Percentiles rank a stretch among this genome's conserved stretches.
Conservation (phyloP, 1,284 basidiomycete species). For the Tremellales sp. region DNA sequence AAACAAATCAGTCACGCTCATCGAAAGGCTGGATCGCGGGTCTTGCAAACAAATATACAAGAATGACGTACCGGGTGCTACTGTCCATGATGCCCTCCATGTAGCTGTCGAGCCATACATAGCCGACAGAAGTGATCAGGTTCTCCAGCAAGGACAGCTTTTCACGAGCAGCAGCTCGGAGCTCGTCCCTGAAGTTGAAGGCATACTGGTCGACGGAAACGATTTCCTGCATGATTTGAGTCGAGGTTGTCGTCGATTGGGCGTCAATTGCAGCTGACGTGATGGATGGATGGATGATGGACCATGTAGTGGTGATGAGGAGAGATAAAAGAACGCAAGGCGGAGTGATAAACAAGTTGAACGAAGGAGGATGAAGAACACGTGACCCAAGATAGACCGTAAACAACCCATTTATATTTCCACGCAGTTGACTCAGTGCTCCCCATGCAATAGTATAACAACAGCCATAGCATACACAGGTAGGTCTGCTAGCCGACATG, state of each 20-base stretch:
- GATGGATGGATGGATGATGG: too few species aligned
- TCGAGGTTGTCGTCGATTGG: neutral
- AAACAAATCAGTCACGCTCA: neutral
- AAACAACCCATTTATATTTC: too few species aligned
- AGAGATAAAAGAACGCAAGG: too few species aligned
- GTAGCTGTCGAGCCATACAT: constrained; percentile 46
- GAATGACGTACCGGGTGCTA: constrained; percentile 12
- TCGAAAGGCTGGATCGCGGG: neutral
- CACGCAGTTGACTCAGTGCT: too few species aligned
- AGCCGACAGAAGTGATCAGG: constrained; percentile 38
- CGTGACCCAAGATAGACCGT: too few species aligned
- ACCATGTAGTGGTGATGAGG: too few species aligned
- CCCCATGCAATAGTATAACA: too few species aligned
- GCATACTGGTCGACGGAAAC: constrained; percentile 32
- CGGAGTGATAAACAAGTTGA: too few species aligned
- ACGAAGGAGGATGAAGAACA: neutral
- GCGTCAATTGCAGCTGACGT: too few species aligned
- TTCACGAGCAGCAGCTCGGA: constrained; percentile 28
- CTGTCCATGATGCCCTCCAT: constrained; percentile 36
- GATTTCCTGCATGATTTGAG: constrained; percentile 12
- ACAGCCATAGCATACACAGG: too few species aligned
- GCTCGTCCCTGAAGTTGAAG: constrained; percentile 28
- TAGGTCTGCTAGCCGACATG: too few species aligned
- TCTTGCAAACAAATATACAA: neutral
- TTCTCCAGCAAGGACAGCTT: constrained; percentile 37